Percentiles rank a stretch among this genome's conserved stretches.
phyloP scores from a whole-genome alignment of 257 asterid species.

The Solanum bulbocastanum region DNA sequence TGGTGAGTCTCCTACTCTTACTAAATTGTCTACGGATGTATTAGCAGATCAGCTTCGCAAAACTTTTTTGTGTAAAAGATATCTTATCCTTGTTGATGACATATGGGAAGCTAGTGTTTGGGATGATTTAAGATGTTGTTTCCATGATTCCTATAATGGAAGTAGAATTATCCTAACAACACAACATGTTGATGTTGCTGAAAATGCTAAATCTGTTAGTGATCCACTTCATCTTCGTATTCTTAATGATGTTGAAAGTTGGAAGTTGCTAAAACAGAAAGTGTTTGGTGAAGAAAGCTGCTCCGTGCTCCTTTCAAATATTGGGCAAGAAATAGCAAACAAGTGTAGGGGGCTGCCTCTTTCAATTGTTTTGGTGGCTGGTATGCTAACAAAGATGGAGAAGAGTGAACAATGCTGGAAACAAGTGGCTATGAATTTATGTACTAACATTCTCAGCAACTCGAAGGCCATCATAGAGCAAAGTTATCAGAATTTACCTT shows the following conservation, averaged over 20 bases:
- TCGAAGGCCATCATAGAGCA: background rate
- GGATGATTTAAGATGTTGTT: background rate
- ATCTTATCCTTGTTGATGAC: background rate
- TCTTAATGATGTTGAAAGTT: background rate
- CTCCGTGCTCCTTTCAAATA: background rate
- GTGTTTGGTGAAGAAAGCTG: background rate
- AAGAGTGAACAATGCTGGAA: background rate
- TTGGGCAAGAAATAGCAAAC: background rate
- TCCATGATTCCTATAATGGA: background rate
- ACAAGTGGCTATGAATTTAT: background rate
- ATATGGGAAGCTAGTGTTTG: background rate
- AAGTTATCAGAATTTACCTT: slow-evolving; percentile 10
- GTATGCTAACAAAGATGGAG: slow-evolving; percentile 2
- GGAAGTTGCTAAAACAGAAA: background rate
- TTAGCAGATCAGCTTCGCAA: background rate
- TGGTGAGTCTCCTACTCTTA: slow-evolving; percentile 7
- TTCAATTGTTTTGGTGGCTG: slow-evolving; percentile 3
- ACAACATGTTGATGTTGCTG: background rate
- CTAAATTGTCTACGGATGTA: background rate
- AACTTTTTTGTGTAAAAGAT: background rate
- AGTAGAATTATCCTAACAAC: background rate
- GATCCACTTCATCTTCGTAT: background rate
- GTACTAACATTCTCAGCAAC: background rate
- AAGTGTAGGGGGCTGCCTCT: slow-evolving; percentile 9
- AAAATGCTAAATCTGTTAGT: background rate